phyloP scores from a whole-genome alignment of 306 rosid species.

The Carpinus fangiana region DNA sequence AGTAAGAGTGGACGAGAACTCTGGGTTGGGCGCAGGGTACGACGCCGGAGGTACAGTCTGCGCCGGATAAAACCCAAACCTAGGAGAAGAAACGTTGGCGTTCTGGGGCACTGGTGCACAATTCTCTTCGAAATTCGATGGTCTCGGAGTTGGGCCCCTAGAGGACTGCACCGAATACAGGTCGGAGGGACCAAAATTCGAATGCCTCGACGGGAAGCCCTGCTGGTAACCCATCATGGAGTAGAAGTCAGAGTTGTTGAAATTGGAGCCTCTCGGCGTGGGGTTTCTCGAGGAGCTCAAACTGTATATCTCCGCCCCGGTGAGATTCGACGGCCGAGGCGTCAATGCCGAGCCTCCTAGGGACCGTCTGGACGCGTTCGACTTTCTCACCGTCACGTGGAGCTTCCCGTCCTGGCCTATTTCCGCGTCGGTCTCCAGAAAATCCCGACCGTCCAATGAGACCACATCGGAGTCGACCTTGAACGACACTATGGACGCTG shows the following conservation, averaged over 20 bases:
- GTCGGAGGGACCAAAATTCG: constrained; percentile 74
- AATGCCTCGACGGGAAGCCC: constrained; percentile 58
- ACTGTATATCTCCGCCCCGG: constrained; percentile 96
- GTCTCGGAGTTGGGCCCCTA: constrained; percentile 78
- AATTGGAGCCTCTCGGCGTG: constrained; percentile 89
- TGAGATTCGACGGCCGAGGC: constrained; percentile 92
- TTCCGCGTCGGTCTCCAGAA: constrained; percentile 88
- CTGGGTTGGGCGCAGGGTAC: constrained; percentile 90
- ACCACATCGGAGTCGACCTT: constrained; percentile 96
- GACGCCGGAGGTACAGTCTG: constrained; percentile 42
- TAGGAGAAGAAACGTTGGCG: constrained; percentile 33
- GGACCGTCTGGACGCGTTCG: constrained; percentile 78
- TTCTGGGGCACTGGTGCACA: constrained; percentile 34
- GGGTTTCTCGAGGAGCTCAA: constrained; percentile 85
- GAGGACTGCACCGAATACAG: constrained; percentile 87
- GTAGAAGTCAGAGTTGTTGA: constrained; percentile 83
- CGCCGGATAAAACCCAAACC: constrained; percentile 67
- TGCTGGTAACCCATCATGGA: constrained; percentile 80
- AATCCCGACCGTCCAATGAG: constrained; percentile 88
- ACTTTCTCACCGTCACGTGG: constrained; percentile 84
- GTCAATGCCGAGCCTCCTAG: constrained; percentile 58
- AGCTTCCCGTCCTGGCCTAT: constrained; percentile 92
- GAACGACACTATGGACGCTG: constrained; percentile 90
- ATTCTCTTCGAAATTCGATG: constrained; percentile 87
- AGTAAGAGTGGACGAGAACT: constrained; percentile 52